Evolutionary conservation across 2,329 filamentous ascomycete species (phyloP), one percentile per base, ranked within the genome.

Genomic region (Aspergillus chevalieri): DNA sequence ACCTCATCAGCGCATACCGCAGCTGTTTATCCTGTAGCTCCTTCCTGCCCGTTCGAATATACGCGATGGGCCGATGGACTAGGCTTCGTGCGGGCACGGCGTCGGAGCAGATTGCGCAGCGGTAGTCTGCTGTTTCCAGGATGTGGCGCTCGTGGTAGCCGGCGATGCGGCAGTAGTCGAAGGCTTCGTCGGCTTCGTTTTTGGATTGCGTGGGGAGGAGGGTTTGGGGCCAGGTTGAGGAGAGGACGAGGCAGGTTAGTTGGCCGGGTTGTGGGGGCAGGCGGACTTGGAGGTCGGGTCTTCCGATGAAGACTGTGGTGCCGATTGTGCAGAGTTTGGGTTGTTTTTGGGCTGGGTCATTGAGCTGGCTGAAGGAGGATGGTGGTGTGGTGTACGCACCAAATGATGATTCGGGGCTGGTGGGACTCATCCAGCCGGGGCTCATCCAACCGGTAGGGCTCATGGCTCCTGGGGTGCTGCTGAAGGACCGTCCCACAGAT

Each of bases 51-150:
- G 52, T 50, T 19, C 49, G 53, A n/a, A 45, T 46, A 38, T 55
- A 56, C 1, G 51, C 54, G 19, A 62, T 57, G 2, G 58, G 59
- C 2, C 51, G 43, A 34, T 62, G 59, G 19, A 62, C 48, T 30
- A 62, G 43, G 5, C 49, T 47, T 17, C 39, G 50, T 6, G 59
- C 58, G 1, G 47, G 30, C 3, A 52, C 49, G 14, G 43, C 33
- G n/a, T 48, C 48, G 3, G 52, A 49, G 34, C 59, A 62, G 28
- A 56, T 49, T n/a, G 52, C 55, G 22, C 59, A 62, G 6, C 55
- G 53, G 46, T 59, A 57, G 17, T 58, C 46, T 7, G 50, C 50
- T 1, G 52, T 36, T 22, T 49, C 28, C n/a, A 61, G 47, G 26
- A 61, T 55, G 26, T 46, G 44, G 14, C 47, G 21, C 46, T 61